phyloP scores from a whole-genome alignment of 108 stramenopile genomes.

The Conticribra guillardii region DNA sequence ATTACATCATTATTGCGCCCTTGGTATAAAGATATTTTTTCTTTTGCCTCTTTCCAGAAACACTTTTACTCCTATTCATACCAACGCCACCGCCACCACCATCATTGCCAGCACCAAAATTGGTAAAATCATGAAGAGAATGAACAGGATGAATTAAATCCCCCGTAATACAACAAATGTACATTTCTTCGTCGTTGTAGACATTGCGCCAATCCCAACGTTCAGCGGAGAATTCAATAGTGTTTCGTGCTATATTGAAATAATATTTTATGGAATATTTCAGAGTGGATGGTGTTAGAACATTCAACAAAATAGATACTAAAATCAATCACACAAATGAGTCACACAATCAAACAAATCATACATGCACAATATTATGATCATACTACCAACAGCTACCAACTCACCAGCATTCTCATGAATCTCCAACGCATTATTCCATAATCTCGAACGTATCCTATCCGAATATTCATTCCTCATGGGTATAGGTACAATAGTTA shows the following conservation, averaged over 20 bases:
- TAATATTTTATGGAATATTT: background rate
- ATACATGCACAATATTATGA: too few species aligned
- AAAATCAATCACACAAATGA: background rate
- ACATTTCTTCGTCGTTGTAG: slow-evolving; percentile 84
- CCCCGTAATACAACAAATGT: slow-evolving; percentile 66
- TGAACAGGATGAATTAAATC: slow-evolving; percentile 77
- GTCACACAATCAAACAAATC: too few species aligned
- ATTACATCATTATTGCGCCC: too few species aligned
- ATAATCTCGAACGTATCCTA: slow-evolving; percentile 69
- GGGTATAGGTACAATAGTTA: slow-evolving; percentile 77
- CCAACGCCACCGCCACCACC: too few species aligned
- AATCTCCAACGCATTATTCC: slow-evolving; percentile 71
- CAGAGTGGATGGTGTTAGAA: background rate
- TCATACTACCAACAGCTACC: too few species aligned
- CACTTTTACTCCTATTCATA: too few species aligned
- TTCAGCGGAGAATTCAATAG: slow-evolving; percentile 76
- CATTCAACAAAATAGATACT: background rate
- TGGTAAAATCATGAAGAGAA: too few species aligned
- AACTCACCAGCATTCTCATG: slow-evolving; percentile 61
- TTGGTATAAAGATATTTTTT: too few species aligned
- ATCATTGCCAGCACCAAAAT: too few species aligned
- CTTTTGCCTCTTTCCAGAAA: too few species aligned
- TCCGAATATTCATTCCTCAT: slow-evolving; percentile 78
- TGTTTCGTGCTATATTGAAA: slow-evolving; percentile 67
- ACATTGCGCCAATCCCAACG: slow-evolving; percentile 78